These are phyloP conservation scores for Microascus cirrosus DNA, from an alignment of 2,329 filamentous ascomycete genomes.

Conservation along the genomic window DNA sequence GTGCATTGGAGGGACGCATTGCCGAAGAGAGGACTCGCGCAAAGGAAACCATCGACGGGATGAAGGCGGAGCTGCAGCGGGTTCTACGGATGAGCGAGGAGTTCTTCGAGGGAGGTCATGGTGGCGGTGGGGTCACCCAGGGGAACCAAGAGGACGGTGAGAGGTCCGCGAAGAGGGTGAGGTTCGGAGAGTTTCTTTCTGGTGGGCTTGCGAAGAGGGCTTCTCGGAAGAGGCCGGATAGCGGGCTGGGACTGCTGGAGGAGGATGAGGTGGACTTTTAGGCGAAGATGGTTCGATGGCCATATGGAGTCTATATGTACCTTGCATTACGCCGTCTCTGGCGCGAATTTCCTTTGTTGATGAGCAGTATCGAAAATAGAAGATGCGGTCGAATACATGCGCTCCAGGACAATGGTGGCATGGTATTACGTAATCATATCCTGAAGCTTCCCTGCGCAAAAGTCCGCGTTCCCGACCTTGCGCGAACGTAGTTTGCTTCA, in stretches of 20 bases:
- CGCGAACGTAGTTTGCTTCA: too few relatives aligned
- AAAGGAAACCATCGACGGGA: constrained; percentile 31
- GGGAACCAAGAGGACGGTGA: constrained; percentile 3
- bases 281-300: background rate
- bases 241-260: constrained; percentile 42
- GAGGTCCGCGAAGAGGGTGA: constrained; percentile 4
- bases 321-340: background rate
- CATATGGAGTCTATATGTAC: background rate
- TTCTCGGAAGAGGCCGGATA: constrained; percentile 37
- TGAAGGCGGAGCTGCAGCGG: constrained; percentile 39
- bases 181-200: constrained; percentile 8
- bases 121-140: background rate
- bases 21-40: constrained; percentile 27
- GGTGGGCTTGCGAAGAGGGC: constrained; percentile 15
- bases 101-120: constrained; percentile 19
- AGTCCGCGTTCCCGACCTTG: too few relatives aligned
- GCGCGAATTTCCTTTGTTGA: background rate
- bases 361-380: background rate
- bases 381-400: too few relatives aligned
- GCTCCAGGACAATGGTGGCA: too few relatives aligned
- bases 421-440: too few relatives aligned
- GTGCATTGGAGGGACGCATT: constrained; percentile 20
- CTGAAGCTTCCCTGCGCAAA: too few relatives aligned
- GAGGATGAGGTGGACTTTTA: constrained; percentile 29
- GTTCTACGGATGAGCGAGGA: constrained; percentile 34